Evolutionary conservation across 2,329 filamentous ascomycete genomes (phyloP), one percentile per base, ranked within the genome.

Genomic region (Plenodomus biglobosus): DNA sequence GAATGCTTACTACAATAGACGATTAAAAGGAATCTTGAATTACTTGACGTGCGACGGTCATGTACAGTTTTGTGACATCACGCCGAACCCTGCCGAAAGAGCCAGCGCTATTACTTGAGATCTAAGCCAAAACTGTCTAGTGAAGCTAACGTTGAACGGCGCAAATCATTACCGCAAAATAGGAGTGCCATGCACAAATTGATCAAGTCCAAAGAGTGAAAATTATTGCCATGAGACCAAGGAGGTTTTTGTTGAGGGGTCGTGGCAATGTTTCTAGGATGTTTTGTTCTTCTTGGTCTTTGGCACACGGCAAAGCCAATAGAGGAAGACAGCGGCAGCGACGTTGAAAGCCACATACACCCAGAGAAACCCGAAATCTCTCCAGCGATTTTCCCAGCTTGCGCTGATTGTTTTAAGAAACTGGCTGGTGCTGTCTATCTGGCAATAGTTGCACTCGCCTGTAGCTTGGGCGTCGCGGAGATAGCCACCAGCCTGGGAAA

Each of bases 341-440:
- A 76, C 56, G 56, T 82, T 82, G 58, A 81, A 78, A 3, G 65
- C 67, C n/a, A 81, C 70, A 47, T 74, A 82, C 1, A 70, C 75
- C 70, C 76, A 80, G 38, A 81, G 55, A 20, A 82, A 62, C 0
- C 79, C 78, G 44, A 79, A 78, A 46, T 81, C 75, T 47, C 85
- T 77, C 85, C 86, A 89, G 5, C 82, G 73, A 13, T 79, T 72
- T 1, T 64, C 55, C 66, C 72, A 82, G 44, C 68, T 61, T 42
- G 75, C 76, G 38, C 69, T 20, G 13, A 76, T 69, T 1, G 55
- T 39, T 0, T 55, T 53, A 35, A 84, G 64, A 65, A 77, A 82
- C 16, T 74, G 71, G 52, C 83, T 72, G 0, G 80, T 78, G 8
- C 34, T 62, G 8, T 56, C 56, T 30, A 80, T 65, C 18, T 70